These are phyloP conservation scores for Spathaspora girioi DNA, from an alignment of 805 yeast species.

Conservation along the genomic window DNA sequence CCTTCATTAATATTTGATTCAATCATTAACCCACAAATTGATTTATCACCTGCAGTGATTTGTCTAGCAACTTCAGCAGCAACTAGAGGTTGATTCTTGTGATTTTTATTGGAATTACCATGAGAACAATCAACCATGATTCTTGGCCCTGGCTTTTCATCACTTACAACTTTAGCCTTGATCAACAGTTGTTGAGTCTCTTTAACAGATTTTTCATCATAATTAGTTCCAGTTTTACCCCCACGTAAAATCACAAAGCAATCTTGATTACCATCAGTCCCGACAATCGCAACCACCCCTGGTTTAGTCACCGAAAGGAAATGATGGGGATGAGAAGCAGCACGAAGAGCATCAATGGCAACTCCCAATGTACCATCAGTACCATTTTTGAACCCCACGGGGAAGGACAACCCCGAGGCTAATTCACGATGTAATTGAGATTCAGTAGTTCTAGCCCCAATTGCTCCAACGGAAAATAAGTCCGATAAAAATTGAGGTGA, in stretches of 20 bases:
- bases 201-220: conserved; percentile 68
- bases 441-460: conserved; percentile 98
- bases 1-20: conserved; percentile 92
- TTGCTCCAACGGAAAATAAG: conserved; percentile 93
- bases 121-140: conserved; percentile 98
- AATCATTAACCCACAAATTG: conserved; percentile 93
- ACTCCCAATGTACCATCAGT: conserved; percentile 95
- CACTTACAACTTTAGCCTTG: conserved; percentile 46
- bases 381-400: conserved; percentile 97
- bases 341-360: conserved; percentile 89
- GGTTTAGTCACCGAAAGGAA: conserved; percentile 94
- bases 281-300: conserved; percentile 93
- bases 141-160: conserved; percentile 49
- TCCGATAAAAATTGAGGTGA: conserved; percentile 95
- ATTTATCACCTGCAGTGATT: conserved; percentile 64
- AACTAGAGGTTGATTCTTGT: conserved; percentile 89
- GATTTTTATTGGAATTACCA: conserved; percentile 90
- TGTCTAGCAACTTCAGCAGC: conserved; percentile 77
- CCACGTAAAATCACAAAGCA: conserved; percentile 93
- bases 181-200: conserved; percentile 60
- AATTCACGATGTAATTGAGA: conserved; percentile 96
- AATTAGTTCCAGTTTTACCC: conserved; percentile 91
- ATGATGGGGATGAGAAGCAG: conserved; percentile 91
- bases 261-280: conserved; percentile 90
- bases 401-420: conserved; percentile 96